phyloP scores from a whole-genome alignment of 2,329 filamentous ascomycete genomes.

The Calonectria henricotiae region DNA sequence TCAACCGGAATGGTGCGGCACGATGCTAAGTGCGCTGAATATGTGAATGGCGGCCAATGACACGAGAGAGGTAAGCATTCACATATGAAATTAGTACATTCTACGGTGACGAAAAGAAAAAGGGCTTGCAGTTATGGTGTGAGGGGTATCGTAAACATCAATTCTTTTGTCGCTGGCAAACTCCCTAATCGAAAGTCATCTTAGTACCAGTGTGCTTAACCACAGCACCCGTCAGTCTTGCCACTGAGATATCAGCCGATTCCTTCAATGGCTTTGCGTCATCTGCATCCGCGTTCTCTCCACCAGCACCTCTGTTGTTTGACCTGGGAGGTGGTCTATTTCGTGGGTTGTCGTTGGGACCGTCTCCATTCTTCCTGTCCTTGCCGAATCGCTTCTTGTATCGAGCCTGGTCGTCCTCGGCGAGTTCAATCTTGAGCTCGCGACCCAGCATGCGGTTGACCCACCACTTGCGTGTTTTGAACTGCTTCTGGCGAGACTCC shows the following conservation, averaged over 20 bases:
- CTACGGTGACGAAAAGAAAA: neutral
- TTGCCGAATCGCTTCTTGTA: conserved; percentile 97
- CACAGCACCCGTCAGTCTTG: conserved; percentile 84
- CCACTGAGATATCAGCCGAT: conserved; percentile 66
- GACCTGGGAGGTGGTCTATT: conserved; percentile 57
- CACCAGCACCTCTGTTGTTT: conserved; percentile 48
- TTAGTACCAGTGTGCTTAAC: conserved; percentile 86
- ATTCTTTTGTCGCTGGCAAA: conserved; percentile 33
- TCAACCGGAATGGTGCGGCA: conserved; percentile 24
- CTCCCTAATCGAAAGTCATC: conserved; percentile 80
- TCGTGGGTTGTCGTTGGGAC: conserved; percentile 50
- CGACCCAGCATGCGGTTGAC: conserved; percentile 88
- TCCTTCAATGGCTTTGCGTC: conserved; percentile 60
- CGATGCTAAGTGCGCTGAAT: conserved; percentile 6
- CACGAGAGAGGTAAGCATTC: neutral
- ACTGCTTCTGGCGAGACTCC: conserved; percentile 65
- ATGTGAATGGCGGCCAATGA: neutral
- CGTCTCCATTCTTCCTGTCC: conserved; percentile 61
- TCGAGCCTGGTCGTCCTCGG: conserved; percentile 88
- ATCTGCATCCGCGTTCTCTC: conserved; percentile 47
- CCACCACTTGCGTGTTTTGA: conserved; percentile 82
- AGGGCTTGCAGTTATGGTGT: neutral
- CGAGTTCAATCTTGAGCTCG: conserved; percentile 89
- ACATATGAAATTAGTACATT: neutral
- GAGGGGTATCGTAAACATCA: conserved; percentile 48